A percentile compares a stretch with the other conserved stretches of the same genome.
These are phyloP conservation scores for Schizothecium vesticola DNA, from an alignment of 495 filamentous ascomycete genomes.

Conservation along the genomic window DNA sequence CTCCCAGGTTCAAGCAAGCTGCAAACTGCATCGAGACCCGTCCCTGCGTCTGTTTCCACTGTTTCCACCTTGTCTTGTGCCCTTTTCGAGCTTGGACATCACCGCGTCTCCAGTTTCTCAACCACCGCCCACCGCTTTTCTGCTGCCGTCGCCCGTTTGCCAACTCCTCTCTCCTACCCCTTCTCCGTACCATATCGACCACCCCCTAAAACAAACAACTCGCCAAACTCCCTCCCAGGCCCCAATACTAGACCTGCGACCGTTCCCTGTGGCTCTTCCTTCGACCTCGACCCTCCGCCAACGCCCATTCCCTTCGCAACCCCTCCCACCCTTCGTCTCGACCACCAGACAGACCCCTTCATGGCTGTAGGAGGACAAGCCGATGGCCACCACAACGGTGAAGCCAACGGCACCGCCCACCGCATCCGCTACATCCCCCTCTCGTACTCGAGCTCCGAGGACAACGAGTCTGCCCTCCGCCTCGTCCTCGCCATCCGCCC, in stretches of 20 bases:
- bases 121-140: background rate
- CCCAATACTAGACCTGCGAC: background rate
- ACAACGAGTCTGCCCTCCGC: slow-evolving; percentile 66
- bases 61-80: background rate
- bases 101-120: background rate
- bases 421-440: slow-evolving; percentile 59
- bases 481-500: slow-evolving; percentile 77
- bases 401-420: slow-evolving; percentile 20
- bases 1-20: background rate
- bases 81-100: background rate
- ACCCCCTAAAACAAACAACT: background rate
- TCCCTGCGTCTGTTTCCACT: background rate
- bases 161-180: background rate
- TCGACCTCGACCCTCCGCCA: background rate
- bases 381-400: slow-evolving; percentile 19
- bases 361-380: slow-evolving; percentile 27
- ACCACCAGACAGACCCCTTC: background rate
- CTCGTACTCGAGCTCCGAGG: slow-evolving; percentile 68
- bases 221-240: background rate
- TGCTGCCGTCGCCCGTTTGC: background rate
- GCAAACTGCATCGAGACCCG: background rate
- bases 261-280: background rate
- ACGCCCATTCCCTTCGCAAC: background rate
- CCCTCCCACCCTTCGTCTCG: background rate
- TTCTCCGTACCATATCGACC: no score